Evolutionary conservation across 2,329 filamentous ascomycete genomes (phyloP).

Genomic region (Phialemoniopsis sp.): DNA sequence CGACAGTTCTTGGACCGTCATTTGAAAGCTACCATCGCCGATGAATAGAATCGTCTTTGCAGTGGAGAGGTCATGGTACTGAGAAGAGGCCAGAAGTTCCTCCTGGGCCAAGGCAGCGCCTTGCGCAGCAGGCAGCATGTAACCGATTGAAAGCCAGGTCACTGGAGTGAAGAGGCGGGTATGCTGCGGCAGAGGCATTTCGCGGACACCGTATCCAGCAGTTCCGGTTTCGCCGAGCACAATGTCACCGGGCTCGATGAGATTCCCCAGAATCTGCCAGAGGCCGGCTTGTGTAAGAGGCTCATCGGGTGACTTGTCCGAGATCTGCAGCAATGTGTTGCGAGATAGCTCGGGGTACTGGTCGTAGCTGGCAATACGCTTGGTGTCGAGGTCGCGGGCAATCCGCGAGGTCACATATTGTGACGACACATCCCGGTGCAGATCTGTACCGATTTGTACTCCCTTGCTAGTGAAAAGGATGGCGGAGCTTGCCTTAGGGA

Average conservation of each 20-base stretch:
- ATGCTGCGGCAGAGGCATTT: slow-evolving; percentile 43
- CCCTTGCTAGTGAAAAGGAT: too few species aligned
- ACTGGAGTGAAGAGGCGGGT: slow-evolving; percentile 35
- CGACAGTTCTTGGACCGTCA: slow-evolving; percentile 79
- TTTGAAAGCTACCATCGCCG: slow-evolving; percentile 84
- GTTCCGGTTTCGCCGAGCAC: slow-evolving; percentile 57
- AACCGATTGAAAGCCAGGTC: slow-evolving; percentile 6
- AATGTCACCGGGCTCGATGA: slow-evolving; percentile 48
- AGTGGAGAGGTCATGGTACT: slow-evolving; percentile 14
- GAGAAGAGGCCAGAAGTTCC: slow-evolving; percentile 51
- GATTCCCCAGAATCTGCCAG: slow-evolving; percentile 39
- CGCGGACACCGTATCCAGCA: slow-evolving; percentile 46
- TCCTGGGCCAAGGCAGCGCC: slow-evolving; percentile 3
- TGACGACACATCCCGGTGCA: slow-evolving; percentile 20
- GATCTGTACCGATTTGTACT: slow-evolving; percentile 9
- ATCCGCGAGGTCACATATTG: too few species aligned
- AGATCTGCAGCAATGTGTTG: too few species aligned
- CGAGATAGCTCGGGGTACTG: too few species aligned
- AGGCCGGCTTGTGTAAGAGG: slow-evolving; percentile 42
- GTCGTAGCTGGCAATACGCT: too few species aligned
- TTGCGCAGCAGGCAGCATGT: slow-evolving; percentile 4
- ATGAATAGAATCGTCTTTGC: slow-evolving; percentile 70
- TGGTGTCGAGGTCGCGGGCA: too few species aligned
- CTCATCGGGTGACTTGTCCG: slow-evolving; percentile 5
- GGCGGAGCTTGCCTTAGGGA: too few species aligned